Base-by-base conservation (phyloP, 192 early-diverging fungal species). In the Coemansia sp. region DNA sequence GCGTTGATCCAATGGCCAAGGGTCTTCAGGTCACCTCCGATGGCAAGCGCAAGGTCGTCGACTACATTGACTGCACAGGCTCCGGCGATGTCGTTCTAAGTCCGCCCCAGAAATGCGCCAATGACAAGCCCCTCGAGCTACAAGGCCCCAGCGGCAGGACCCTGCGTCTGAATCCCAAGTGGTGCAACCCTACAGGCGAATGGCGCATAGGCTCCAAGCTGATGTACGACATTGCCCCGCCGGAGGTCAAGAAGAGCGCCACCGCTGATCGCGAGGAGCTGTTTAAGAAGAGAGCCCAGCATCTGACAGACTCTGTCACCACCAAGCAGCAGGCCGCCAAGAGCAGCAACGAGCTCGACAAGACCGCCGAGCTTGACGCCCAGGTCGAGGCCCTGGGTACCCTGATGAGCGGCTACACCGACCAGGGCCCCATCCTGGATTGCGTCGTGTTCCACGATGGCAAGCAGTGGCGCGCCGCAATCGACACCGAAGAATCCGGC, bases 31-130 rank as follows among this genome's bases (percentile, higher is more conserved):
- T 81, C 14, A 97, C 94, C 2, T 85, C 87, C 15, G 87, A 92
- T 38, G 96, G 94, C 34, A 82, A 86, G 64, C 87, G 85, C 46
- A 98, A 98, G 72, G 74, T 98, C 18, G 76, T 95, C 22, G 91
- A 95, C 63, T 83, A 90, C 48, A 81, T 98, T 34, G 96, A 98
- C 79, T 98, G 96, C 80, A 91, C 93, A 2, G 93, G 95, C 26
- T 81, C 81, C 27, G 87, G 86, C 46, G 88, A 89, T 42, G 83
- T 92, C 3, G 53, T 59, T 45, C 80, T 91, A 46, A 47, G 83
- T 18, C 64, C 58, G 15, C 65, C 64, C 20, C 37, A 71, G 20
- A 74, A 76, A 38, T 61, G 69, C 41, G 75, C 76, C 1, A 58
- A 69, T 23, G 64, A 67, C 37, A 67, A 72, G 10, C 49, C 54